Evolutionary conservation across 257 asterid species (phyloP), one percentile per base, ranked within the genome.

Genomic region (Capsicum baccatum): DNA sequence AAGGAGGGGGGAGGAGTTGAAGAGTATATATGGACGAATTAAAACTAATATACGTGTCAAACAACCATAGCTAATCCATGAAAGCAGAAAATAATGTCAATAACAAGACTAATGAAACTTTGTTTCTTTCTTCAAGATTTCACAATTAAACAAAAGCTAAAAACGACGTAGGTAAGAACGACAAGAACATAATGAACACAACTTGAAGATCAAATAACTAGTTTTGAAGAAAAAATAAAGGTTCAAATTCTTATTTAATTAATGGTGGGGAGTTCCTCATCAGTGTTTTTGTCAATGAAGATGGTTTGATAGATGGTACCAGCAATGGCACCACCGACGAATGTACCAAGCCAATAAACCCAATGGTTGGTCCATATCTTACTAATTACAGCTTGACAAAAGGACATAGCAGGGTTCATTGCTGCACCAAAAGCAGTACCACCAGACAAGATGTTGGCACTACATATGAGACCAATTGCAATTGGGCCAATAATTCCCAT

Each of bases 371-470:
- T 83, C 98, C 96, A 93, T 19, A 92, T 85, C 97, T 94, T 92
- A 90, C 94, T 91, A 4, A 93, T 94, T 6, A 93, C 92, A 0
- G 98, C 95, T 0, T 97, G 98, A 1, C 97, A 97, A 47, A 94
- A 94, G 4, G 98, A 89, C 57, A 92, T 95, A 9, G 98, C 98
- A 0, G 97, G 98, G 92, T 94, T 94, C 97, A 94, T 94, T 9
- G 98, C 91, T 19, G 93, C 97, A 2, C 98, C 98, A 17, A 84
- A 88, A 3, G 92, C 90, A 2, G 95, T 93, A 0, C 98, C 98
- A 17, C 97, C 98, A 0, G 93, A 97, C 84, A 94, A 84, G 91
- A 94, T 92, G 89, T 94, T 94, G 83, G 97, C 98, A 9, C 97
- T 95, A 14, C 92, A 97, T 6, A 94, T 92, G 89, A 92, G 89